phyloP scores from a whole-genome alignment of 257 asterid genomes.

The Forsythia suspensa region DNA sequence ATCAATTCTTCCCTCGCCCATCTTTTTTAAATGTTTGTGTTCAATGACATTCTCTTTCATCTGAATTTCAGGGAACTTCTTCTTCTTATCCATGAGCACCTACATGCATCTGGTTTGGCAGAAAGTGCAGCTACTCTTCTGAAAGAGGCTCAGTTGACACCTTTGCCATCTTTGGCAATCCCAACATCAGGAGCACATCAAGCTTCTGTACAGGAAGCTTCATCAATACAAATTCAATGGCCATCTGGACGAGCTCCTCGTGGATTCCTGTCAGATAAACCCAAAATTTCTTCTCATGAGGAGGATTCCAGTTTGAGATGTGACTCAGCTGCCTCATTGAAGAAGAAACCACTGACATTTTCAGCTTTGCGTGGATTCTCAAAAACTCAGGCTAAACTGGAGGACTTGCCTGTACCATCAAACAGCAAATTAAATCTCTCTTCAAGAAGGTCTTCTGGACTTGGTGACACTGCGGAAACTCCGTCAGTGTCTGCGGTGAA shows the following conservation, averaged over 20 bases:
- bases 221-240: conserved; percentile 76
- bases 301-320: conserved; percentile 49
- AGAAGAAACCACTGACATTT: conserved; percentile 50
- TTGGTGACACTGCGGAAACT: conserved; percentile 47
- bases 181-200: conserved; percentile 87
- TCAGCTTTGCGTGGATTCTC: conserved; percentile 44
- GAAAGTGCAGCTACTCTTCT: conserved; percentile 73
- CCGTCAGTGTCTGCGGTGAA: conserved; percentile 47
- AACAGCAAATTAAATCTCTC: conserved; percentile 36
- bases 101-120: conserved; percentile 85
- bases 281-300: conserved; percentile 39
- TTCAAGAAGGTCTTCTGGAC: conserved; percentile 38
- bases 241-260: conserved; percentile 76
- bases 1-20: neutral
- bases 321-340: conserved; percentile 51
- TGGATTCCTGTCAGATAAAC: conserved; percentile 72
- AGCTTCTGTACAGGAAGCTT: conserved; percentile 63
- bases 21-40: conserved; percentile 11
- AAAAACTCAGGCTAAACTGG: conserved; percentile 38
- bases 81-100: conserved; percentile 90
- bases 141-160: conserved; percentile 86
- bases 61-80: conserved; percentile 79
- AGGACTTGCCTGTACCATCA: conserved; percentile 48
- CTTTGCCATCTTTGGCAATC: conserved; percentile 85
- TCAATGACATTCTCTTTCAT: conserved; percentile 11